Evolutionary conservation across 352 stramenopile genomes (phyloP).

Genomic region (Phytophthora constricta): DNA sequence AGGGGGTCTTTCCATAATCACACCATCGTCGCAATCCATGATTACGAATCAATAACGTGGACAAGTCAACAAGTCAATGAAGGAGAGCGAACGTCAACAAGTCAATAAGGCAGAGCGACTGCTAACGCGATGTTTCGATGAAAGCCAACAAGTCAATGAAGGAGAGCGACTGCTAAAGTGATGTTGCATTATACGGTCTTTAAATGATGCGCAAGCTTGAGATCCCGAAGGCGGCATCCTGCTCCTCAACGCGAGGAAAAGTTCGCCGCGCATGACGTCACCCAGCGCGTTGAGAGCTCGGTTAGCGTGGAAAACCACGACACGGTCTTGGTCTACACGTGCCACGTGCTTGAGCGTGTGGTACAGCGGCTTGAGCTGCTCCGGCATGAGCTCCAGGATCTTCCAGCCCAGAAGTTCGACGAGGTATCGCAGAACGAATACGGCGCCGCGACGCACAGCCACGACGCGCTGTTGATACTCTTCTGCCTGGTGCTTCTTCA

Average conservation of each 20-base stretch:
- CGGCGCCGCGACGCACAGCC: constrained; percentile 72
- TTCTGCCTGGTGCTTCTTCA: constrained; percentile 24
- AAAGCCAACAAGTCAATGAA: background rate
- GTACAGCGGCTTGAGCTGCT: constrained; percentile 78
- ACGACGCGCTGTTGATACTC: constrained; percentile 47
- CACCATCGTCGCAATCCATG: background rate
- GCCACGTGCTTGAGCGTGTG: constrained; percentile 79
- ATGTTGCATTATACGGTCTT: background rate
- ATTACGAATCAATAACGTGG: background rate
- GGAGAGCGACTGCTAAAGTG: background rate
- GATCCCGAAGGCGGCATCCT: constrained; percentile 49
- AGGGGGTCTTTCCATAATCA: background rate
- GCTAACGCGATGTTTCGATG: too few relatives aligned
- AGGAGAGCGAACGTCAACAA: background rate
- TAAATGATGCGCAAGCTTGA: constrained; percentile 65
- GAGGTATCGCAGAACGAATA: constrained; percentile 82
- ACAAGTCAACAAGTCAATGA: background rate
- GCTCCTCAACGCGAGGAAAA: constrained; percentile 59
- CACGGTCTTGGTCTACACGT: constrained; percentile 60
- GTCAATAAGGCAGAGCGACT: background rate
- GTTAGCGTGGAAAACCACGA: constrained; percentile 75
- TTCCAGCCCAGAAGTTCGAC: constrained; percentile 79
- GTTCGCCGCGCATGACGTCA: constrained; percentile 73
- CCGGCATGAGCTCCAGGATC: constrained; percentile 74
- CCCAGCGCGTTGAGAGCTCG: constrained; percentile 59